These are phyloP conservation scores for Hirschfeldia incana DNA, from an alignment of 345 rosid genomes.

Conservation along the genomic window DNA sequence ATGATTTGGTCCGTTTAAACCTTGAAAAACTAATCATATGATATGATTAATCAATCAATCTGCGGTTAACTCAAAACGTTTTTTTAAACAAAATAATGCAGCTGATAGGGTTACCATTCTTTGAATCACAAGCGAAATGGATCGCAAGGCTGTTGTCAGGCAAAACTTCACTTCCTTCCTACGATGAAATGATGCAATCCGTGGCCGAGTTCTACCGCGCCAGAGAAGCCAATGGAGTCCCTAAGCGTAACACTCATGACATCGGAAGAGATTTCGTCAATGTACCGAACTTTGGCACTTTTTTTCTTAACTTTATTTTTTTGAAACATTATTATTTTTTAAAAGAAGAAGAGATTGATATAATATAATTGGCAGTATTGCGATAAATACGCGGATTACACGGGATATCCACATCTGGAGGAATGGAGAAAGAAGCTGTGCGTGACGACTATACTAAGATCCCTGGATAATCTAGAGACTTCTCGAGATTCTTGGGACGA, in stretches of 20 bases:
- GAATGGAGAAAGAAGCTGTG: constrained; percentile 81
- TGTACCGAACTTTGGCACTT: constrained; percentile 1
- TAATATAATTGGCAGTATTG: constrained; percentile 44
- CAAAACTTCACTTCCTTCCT: constrained; percentile 60
- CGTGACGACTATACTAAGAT: constrained; percentile 46
- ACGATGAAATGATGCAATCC: constrained; percentile 71
- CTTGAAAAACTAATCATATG: not conserved
- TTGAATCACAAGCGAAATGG: constrained; percentile 92
- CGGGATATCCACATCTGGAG: constrained; percentile 69
- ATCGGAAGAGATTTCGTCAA: constrained; percentile 38
- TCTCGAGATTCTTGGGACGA: constrained; percentile 79
- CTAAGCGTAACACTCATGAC: constrained; percentile 75
- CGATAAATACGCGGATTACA: constrained; percentile 62
- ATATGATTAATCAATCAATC: not conserved
- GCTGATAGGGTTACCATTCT: constrained; percentile 89
- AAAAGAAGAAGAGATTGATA: not conserved
- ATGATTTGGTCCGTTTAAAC: not conserved
- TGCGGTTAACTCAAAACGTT: not conserved
- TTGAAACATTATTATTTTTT: not conserved
- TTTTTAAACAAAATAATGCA: constrained; percentile 23
- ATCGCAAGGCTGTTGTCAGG: constrained; percentile 73
- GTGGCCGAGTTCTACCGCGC: constrained; percentile 57
- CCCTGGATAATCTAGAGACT: constrained; percentile 53
- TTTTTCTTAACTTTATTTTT: not conserved
- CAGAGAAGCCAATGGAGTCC: constrained; percentile 59